These are phyloP conservation scores for Blastocystis sp. DNA, from an alignment of 352 stramenopile genomes.

Conservation along the genomic window DNA sequence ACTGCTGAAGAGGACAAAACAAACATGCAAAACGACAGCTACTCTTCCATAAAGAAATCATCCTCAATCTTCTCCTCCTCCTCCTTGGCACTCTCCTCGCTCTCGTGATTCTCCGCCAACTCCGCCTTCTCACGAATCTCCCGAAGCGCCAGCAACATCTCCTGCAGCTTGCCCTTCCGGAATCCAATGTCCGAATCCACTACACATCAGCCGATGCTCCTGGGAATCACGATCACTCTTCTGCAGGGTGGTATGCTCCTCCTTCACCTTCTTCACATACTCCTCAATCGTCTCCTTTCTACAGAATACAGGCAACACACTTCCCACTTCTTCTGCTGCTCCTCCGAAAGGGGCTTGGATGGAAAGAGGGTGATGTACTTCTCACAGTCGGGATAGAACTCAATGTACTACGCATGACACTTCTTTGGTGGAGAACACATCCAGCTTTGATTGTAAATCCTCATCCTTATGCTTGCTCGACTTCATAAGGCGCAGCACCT, in stretches of 20 bases:
- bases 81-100: not conserved
- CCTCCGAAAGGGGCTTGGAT: constrained; percentile 13
- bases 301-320: not conserved
- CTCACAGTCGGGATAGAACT: not conserved
- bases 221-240: not conserved
- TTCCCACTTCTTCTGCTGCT: not conserved
- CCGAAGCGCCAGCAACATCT: not conserved
- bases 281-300: not conserved
- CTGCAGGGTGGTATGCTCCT: not conserved
- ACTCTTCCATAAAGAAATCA: constrained; percentile 36
- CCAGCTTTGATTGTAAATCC: no score
- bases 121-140: constrained; percentile 7
- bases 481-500: no score
- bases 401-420: not conserved
- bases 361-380: constrained; percentile 35
- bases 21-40: not conserved
- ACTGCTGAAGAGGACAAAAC: no score
- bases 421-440: no score
- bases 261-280: not conserved
- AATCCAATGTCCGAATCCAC: not conserved
- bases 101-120: not conserved
- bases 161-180: not conserved
- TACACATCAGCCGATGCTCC: not conserved
- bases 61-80: not conserved
- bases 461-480: no score